Percentiles rank a stretch among this genome's conserved stretches.
Evolutionary conservation across 2,329 filamentous ascomycete genomes (phyloP).

Genomic region (Fusarium drepaniforme): DNA sequence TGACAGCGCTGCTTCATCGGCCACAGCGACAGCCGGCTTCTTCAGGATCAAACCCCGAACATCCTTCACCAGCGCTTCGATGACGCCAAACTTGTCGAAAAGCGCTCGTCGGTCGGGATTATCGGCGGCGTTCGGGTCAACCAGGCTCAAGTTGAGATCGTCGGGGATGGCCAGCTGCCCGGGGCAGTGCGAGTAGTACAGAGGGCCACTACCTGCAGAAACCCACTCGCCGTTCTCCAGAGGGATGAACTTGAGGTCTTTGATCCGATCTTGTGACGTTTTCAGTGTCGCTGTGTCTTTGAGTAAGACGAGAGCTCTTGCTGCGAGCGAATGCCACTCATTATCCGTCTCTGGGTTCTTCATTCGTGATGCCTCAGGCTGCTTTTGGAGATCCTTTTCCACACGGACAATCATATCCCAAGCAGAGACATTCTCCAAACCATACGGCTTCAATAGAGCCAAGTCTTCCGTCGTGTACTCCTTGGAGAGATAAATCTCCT

Average conservation of each 20-base stretch:
- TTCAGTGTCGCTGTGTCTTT: not conserved
- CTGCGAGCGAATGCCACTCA: slow-evolving; percentile 34
- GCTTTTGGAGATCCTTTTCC: slow-evolving; percentile 12
- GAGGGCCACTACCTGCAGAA: slow-evolving; percentile 2
- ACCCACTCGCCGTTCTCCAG: slow-evolving; percentile 31
- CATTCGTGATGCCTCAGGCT: slow-evolving; percentile 14
- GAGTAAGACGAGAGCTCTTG: slow-evolving; percentile 12
- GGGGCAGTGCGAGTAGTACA: slow-evolving; percentile 28
- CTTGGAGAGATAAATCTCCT: slow-evolving; percentile 34
- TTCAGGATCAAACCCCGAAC: slow-evolving; percentile 19
- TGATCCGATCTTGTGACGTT: not conserved
- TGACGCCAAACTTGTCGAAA: slow-evolving; percentile 28
- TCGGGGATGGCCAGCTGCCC: slow-evolving; percentile 19
- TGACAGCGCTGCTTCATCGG: not conserved
- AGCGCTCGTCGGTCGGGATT: slow-evolving; percentile 26
- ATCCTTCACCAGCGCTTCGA: slow-evolving; percentile 14
- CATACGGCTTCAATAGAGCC: slow-evolving; percentile 10
- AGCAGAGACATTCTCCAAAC: not conserved
- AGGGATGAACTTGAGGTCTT: slow-evolving; percentile 25
- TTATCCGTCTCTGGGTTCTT: slow-evolving; percentile 12
- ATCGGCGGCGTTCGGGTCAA: slow-evolving; percentile 11
- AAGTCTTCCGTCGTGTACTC: slow-evolving; percentile 23
- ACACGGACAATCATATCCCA: slow-evolving; percentile 10
- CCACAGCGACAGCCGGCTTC: not conserved
- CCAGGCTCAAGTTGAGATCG: slow-evolving; percentile 19